phyloP scores from a whole-genome alignment of 2,329 filamentous ascomycete species.

The Apiospora koreana region DNA sequence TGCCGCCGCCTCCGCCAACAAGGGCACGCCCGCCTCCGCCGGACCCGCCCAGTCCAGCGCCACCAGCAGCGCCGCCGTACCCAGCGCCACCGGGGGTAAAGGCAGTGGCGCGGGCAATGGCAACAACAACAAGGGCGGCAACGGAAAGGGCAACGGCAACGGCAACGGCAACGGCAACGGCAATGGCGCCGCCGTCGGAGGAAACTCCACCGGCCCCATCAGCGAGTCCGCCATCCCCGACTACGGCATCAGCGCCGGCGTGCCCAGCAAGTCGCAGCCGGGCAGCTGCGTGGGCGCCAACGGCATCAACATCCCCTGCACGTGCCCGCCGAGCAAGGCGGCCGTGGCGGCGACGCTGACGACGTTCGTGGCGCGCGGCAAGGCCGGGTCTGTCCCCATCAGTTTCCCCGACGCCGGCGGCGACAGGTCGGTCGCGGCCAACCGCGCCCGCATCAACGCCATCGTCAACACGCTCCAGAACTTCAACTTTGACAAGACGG shows the following conservation, averaged over 20 bases:
- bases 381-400: not conserved
- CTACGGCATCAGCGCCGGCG: conserved; percentile 2
- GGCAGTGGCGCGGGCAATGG: not conserved
- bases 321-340: conserved; percentile 5
- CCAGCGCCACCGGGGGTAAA: not conserved
- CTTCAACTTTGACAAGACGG: conserved; percentile 10
- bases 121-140: not conserved
- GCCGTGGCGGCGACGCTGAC: not conserved
- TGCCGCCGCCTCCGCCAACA: not conserved
- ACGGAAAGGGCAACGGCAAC: not conserved
- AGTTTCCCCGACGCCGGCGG: not conserved
- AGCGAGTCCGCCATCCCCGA: conserved; percentile 9
- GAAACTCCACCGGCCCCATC: not conserved
- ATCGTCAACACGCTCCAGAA: conserved; percentile 12
- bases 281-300: conserved; percentile 11
- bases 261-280: not conserved
- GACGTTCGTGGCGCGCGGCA: not conserved
- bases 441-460: conserved; percentile 1
- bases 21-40: not conserved
- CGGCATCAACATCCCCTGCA: conserved; percentile 10
- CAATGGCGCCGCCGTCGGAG: not conserved
- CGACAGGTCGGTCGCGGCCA: not conserved
- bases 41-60: not conserved
- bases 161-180: not conserved
- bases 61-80: not conserved